Evolutionary conservation across 345 rosid genomes (phyloP), one percentile per base, ranked within the genome.

Genomic region (Reutealis trisperma): DNA sequence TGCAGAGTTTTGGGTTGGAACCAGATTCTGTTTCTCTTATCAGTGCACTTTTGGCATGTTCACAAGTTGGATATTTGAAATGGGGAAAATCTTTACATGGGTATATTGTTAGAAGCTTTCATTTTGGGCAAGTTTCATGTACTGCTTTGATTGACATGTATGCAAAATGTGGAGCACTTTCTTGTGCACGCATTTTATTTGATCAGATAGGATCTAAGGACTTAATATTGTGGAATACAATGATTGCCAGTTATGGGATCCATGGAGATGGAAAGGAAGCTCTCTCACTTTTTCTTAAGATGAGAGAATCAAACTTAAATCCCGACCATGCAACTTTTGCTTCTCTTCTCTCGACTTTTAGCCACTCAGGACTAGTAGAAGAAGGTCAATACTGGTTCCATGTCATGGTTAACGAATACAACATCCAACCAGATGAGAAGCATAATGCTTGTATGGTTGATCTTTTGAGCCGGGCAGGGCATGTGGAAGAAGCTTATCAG

Each of bases 321-420:
- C 96, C 97, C 0, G 89, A 92, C 83, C 91, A 83, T 37, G 85
- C 85, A n/a, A 92, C 96, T 18, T 94, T 91, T 82, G 82, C 89
- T 16, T 78, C 93, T 22, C 90, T 94, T 68, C 90, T 91, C 55
- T 90, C 94, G 71, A 94, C 96, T 78, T 79, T 88, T 70, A 82
- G 93, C 83, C 97, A 90, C 87, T 86, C 91, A 0, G 96, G 92
- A 65, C 79, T 86, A 2, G 87, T 90, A 19, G 86, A 86, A 84
- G 90, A 88, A 83, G 91, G 96, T 80, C 85, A 49, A 52, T 70
- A 83, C 69, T 90, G 93, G 89, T 91, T 88, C 81, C 71, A 80
- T 75, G 54, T 51, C 67, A 88, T 91, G 94, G 77, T 74, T 27
- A 80, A 74, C 52, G 76, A 74, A 42, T 86, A 79, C 44, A 85